phyloP scores from a whole-genome alignment of 2,329 filamentous ascomycete genomes.

The Botryosphaeria dothidea region DNA sequence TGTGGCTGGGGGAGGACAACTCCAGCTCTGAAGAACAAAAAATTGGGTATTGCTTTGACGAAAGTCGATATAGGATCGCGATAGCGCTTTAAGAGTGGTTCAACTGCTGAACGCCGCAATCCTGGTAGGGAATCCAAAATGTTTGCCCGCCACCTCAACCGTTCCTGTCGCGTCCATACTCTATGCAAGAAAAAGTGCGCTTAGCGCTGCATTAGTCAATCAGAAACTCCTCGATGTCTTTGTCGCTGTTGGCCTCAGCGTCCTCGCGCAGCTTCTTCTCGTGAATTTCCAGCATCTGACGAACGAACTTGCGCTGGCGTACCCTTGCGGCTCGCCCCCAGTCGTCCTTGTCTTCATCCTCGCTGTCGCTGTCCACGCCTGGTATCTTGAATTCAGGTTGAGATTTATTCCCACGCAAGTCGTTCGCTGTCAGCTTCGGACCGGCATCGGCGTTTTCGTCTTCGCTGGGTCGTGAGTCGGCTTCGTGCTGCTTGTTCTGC shows the following conservation, averaged over 20 bases:
- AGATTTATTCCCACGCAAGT: slow-evolving; percentile 33
- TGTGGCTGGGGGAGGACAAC: not conserved
- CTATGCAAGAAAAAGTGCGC: not conserved
- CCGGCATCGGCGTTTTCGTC: slow-evolving; percentile 42
- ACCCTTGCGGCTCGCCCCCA: slow-evolving; percentile 73
- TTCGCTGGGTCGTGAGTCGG: slow-evolving; percentile 35
- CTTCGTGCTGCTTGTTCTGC: slow-evolving; percentile 65
- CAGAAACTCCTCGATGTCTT: slow-evolving; percentile 73
- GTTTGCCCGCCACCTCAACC: not conserved
- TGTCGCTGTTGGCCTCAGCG: slow-evolving; percentile 68
- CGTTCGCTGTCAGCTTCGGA: slow-evolving; percentile 35
- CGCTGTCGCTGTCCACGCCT: slow-evolving; percentile 54
- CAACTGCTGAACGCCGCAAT: not conserved
- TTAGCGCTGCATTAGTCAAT: slow-evolving; percentile 31
- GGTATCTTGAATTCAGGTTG: slow-evolving; percentile 55
- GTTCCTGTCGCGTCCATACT: not conserved
- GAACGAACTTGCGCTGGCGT: slow-evolving; percentile 67
- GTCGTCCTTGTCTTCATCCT: slow-evolving; percentile 42
- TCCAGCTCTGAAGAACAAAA: not conserved
- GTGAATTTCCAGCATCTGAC: slow-evolving; percentile 63
- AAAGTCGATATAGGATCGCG: not conserved
- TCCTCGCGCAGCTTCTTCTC: slow-evolving; percentile 56
- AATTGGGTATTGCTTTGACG: not conserved
- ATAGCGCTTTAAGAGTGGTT: not conserved
- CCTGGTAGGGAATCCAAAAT: not conserved